Base-by-base conservation (phyloP, 495 filamentous ascomycete species). In the Tetracladium marchalianum region DNA sequence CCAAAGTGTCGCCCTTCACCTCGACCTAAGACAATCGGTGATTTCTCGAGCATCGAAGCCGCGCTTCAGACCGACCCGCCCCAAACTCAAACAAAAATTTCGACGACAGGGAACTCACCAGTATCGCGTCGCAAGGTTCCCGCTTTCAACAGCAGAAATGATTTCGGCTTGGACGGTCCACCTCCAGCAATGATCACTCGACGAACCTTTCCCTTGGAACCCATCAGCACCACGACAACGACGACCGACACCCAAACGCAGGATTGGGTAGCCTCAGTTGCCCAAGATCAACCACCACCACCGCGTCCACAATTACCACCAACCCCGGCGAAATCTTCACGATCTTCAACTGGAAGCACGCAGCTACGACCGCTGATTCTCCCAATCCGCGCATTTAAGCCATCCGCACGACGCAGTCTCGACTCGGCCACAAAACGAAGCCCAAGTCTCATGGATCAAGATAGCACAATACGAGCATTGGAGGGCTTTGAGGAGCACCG, bases 351-450 rank as follows among this genome's bases (percentile, higher is more conserved):
- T 34, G 27, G 24, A 27, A 24, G 16, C 13, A 22, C 31, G 4
- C n/a, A 32, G 24, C 31, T 44, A 22, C 35, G 47, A 39, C 48
- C 57, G 24, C 34, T 57, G 11, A 65, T 72, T 35, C 68, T 69
- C 9, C 69, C 70, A 8, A 75, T 71, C 50, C 66, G 72, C 27
- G 56, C 62, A 18, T 74, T 72, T 50, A 71, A 70, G 37, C 71
- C 71, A 11, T 72, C 72, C 7, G 63, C 69, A 32, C 66, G 73
- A 46, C 68, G 66, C 48, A 71, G 68, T 54, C 55, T 66, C 51
- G 72, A 76, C 50, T 71, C 73, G 70, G 39, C 41, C 51, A 65
- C 46, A 63, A 66, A 17, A 39, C 56, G 17, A 52, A 56, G 24
- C 52, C 59, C 37, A 66, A 70, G 34, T 64, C 22, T 27, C 22